These are phyloP conservation scores for Thelonectria olida DNA, from an alignment of 2,329 filamentous ascomycete genomes.

Conservation along the genomic window DNA sequence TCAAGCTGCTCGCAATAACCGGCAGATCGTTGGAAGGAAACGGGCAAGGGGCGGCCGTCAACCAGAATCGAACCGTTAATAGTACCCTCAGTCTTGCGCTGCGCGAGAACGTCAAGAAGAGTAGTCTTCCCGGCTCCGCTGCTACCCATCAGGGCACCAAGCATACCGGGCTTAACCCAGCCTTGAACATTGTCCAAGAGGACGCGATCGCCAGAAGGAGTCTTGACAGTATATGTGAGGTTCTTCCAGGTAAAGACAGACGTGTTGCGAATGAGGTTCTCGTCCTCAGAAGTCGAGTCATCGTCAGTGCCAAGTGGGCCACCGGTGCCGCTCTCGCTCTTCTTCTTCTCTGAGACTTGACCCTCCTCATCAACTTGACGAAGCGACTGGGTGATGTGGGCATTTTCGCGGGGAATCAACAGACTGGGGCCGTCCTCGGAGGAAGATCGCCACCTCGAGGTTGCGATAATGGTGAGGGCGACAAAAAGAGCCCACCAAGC, in stretches of 20 bases:
- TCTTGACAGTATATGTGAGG: slow-evolving; percentile 74
- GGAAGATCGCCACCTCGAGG: slow-evolving; percentile 63
- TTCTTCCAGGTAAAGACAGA: slow-evolving; percentile 80
- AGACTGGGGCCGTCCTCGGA: slow-evolving; percentile 63
- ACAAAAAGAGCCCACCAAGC: slow-evolving; percentile 71
- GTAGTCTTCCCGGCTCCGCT: slow-evolving; percentile 89
- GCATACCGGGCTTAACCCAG: slow-evolving; percentile 82
- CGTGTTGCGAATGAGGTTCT: slow-evolving; percentile 66
- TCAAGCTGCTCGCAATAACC: slow-evolving; percentile 87
- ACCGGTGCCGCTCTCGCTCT: slow-evolving; percentile 4
- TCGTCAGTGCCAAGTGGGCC: slow-evolving; percentile 27
- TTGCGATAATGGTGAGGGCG: slow-evolving; percentile 65
- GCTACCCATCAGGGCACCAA: slow-evolving; percentile 83
- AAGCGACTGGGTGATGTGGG: slow-evolving; percentile 46
- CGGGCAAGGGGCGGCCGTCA: slow-evolving; percentile 75
- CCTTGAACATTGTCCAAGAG: slow-evolving; percentile 84
- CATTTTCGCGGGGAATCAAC: slow-evolving; percentile 69
- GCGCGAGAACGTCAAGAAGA: slow-evolving; percentile 82
- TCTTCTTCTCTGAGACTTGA: slow-evolving; percentile 40
- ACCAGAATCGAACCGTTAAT: slow-evolving; percentile 80
- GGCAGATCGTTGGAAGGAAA: slow-evolving; percentile 80
- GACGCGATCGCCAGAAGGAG: slow-evolving; percentile 66
- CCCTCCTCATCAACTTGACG: slow-evolving; percentile 60
- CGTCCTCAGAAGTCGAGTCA: slow-evolving; percentile 34
- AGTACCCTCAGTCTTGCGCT: slow-evolving; percentile 80